Percentiles rank a stretch among this genome's conserved stretches.
Conservation (phyloP, 805 yeast species). For the Wickerhamiella bombiphila region DNA sequence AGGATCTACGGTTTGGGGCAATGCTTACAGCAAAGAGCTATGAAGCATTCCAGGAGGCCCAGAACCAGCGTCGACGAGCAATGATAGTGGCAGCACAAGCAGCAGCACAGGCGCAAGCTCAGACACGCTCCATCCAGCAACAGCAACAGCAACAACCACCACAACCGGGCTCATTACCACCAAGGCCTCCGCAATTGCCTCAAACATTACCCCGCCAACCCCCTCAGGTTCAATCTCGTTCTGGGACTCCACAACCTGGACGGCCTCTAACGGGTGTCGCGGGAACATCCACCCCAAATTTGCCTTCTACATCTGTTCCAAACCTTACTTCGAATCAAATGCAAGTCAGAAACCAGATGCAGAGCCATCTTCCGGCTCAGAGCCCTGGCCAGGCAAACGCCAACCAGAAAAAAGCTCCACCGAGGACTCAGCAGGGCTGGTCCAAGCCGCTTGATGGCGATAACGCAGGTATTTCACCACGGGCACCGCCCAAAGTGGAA, state of each 20-base stretch:
- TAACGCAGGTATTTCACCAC: neutral
- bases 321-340: no score
- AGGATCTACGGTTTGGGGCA: conserved; percentile 78
- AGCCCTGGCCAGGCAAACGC: no score
- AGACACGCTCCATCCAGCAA: conserved; percentile 21
- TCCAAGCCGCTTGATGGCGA: conserved; percentile 1
- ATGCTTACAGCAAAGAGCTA: conserved; percentile 80
- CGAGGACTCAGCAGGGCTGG: conserved; percentile 31
- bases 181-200: conserved; percentile 23
- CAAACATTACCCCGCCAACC: no score
- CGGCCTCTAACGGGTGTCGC: no score
- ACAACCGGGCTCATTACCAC: conserved; percentile 23
- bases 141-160: conserved; percentile 21
- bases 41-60: conserved; percentile 62
- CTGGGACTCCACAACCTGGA: no score
- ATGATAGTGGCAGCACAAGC: conserved; percentile 5
- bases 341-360: no score
- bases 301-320: no score
- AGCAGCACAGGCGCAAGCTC: conserved; percentile 21
- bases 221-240: no score
- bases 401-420: conserved; percentile 34
- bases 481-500: conserved; percentile 12
- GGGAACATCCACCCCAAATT: no score
- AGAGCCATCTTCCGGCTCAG: no score
- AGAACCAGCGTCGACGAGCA: conserved; percentile 55